Evolutionary conservation across 176 grass and related monocot genomes (phyloP).

Genomic region (Cocos nucifera): DNA sequence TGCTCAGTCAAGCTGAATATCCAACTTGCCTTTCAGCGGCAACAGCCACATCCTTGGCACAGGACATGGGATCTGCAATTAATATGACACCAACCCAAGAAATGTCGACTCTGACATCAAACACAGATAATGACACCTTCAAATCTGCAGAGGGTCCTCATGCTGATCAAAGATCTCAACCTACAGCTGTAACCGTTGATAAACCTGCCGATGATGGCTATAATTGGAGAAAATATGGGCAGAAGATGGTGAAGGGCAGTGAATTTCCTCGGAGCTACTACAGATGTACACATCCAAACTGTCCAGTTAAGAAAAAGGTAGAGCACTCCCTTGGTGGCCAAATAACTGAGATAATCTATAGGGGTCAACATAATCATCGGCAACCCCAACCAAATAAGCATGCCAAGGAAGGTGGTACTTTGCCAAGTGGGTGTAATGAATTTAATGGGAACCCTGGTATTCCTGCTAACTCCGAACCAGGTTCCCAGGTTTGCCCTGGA

Average conservation of each 20-base stretch:
- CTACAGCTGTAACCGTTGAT: constrained; percentile 45
- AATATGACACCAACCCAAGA: constrained; percentile 23
- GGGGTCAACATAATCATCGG: constrained; percentile 50
- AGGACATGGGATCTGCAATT: constrained; percentile 25
- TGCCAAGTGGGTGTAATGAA: too few relatives aligned
- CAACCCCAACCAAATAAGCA: constrained; percentile 43
- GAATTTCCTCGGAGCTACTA: constrained; percentile 73
- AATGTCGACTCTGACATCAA: constrained; percentile 20
- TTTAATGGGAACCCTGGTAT: too few relatives aligned
- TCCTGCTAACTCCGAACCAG: too few relatives aligned
- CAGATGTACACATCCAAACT: constrained; percentile 44
- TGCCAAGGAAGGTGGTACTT: constrained; percentile 40
- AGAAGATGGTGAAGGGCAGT: constrained; percentile 66
- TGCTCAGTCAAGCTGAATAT: constrained; percentile 47
- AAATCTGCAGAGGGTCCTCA: constrained; percentile 39
- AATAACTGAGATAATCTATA: constrained; percentile 68
- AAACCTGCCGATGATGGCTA: constrained; percentile 78
- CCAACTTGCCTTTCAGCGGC: constrained; percentile 38
- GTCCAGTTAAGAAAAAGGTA: constrained; percentile 75
- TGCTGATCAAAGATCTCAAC: constrained; percentile 27
- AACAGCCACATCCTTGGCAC: constrained; percentile 33
- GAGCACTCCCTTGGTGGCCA: constrained; percentile 44
- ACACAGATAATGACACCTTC: constrained; percentile 32
- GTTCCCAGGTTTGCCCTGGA: too few relatives aligned
- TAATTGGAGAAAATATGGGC: constrained; percentile 77